Evolutionary conservation across 441 rosid species (phyloP).

Genomic region (Jatropha multifida): DNA sequence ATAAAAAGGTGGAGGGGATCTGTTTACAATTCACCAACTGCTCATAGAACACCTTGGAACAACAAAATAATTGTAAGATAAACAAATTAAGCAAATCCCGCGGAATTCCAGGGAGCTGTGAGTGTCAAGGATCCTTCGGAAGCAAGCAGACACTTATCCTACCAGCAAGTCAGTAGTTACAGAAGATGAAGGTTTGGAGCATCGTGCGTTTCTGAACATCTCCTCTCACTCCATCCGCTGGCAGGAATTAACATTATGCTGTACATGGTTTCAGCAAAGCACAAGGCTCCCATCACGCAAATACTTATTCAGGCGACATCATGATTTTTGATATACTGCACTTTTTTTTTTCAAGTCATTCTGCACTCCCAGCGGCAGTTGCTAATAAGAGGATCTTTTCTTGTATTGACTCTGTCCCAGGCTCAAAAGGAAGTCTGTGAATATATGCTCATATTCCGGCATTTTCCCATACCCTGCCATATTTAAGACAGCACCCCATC

Average conservation of each 20-base stretch:
- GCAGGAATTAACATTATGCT: constrained; percentile 17
- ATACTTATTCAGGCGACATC: constrained; percentile 16
- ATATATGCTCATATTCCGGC: constrained; percentile 63
- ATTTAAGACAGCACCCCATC: constrained; percentile 1
- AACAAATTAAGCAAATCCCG: constrained; percentile 20
- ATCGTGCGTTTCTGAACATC: constrained; percentile 7
- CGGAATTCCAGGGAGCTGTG: constrained; percentile 17
- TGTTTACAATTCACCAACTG: neutral
- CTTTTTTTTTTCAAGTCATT: neutral
- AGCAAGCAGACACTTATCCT: constrained; percentile 11
- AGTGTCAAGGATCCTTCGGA: constrained; percentile 12
- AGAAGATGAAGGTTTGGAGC: constrained; percentile 25
- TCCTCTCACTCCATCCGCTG: constrained; percentile 24
- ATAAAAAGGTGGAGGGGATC: neutral
- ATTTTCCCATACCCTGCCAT: constrained; percentile 71
- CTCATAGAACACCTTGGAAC: constrained; percentile 8
- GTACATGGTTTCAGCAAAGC: constrained; percentile 16
- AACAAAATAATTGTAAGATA: constrained; percentile 4
- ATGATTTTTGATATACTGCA: neutral
- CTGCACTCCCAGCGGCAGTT: constrained; percentile 1
- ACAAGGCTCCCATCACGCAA: constrained; percentile 14
- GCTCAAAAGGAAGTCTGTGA: constrained; percentile 63
- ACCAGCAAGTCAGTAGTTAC: constrained; percentile 32
- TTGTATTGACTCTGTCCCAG: constrained; percentile 52
- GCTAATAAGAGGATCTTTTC: constrained; percentile 35